Evolutionary conservation across 805 yeast species (phyloP).

Genomic region (Suhomyces vadensis): DNA sequence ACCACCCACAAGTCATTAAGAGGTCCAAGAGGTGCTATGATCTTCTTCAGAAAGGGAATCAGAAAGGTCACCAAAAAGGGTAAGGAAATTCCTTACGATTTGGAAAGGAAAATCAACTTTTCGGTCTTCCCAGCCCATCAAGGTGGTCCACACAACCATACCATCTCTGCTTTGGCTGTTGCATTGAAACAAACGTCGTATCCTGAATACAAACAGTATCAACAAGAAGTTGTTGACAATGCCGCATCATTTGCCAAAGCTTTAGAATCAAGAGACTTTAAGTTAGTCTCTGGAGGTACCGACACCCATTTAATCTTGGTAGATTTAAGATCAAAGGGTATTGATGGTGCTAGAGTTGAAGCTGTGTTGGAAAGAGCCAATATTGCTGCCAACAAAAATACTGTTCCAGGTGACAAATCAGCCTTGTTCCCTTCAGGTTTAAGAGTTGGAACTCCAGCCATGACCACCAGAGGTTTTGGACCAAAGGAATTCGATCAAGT

Average conservation of each 20-base stretch:
- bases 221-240: slow-evolving; percentile 81
- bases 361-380: slow-evolving; percentile 91
- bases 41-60: slow-evolving; percentile 95
- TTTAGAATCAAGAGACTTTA: slow-evolving; percentile 71
- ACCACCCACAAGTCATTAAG: slow-evolving; percentile 98
- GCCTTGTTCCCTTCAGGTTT: slow-evolving; percentile 97
- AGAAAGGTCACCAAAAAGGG: slow-evolving; percentile 90
- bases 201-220: slow-evolving; percentile 90
- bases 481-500: slow-evolving; percentile 82
- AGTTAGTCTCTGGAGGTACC: slow-evolving; percentile 90
- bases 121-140: slow-evolving; percentile 99
- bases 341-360: slow-evolving; percentile 24
- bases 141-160: slow-evolving; percentile 99
- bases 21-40: slow-evolving; percentile 99
- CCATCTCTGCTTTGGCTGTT: slow-evolving; percentile 95
- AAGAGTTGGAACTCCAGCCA: slow-evolving; percentile 97
- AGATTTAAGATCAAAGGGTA: slow-evolving; percentile 56
- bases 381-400: slow-evolving; percentile 95
- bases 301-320: slow-evolving; percentile 96
- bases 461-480: slow-evolving; percentile 96
- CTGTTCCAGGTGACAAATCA: slow-evolving; percentile 96
- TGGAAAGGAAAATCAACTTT: slow-evolving; percentile 94
- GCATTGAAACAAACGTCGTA: slow-evolving; percentile 92
- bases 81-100: slow-evolving; percentile 84
- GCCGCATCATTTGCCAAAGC: slow-evolving; percentile 80